Evolutionary conservation across 2,329 filamentous ascomycete species (phyloP), one percentile per base, ranked within the genome.

Genomic region (Cladophialophora immunda): DNA sequence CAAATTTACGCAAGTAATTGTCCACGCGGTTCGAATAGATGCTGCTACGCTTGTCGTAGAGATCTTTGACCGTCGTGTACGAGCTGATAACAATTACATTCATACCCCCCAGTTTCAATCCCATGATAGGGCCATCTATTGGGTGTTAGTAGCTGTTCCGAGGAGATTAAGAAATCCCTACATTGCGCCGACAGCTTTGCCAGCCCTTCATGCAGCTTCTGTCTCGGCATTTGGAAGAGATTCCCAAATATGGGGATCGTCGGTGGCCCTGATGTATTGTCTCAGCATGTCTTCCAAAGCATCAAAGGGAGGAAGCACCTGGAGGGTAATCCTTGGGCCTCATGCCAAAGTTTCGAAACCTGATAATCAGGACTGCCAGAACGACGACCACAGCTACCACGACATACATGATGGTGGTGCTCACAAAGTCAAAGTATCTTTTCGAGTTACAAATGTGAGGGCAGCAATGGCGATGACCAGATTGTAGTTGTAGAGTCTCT

Each of bases 241-340:
- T 60, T 60, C 15, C 58, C 58, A 15, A 60, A 45, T 11, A 60
- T 19, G 9, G 58, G 58, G 22, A 36, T 25, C n/a, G 47, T 53
- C 47, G 47, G 22, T 22, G 47, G 47, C 47, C 47, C 47, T 53
- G n/a, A 53, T 1, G 19, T 7, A 53, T 53, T 25, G 19, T 53
- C 47, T 50, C 45, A 50, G 45, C 45, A 50, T 50, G 45, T 22
- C 45, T 15, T 50, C 45, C 11, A 50, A 50, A 50, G 45, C n/a
- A 22, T 50, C 27, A 57, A n/a, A 32, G 54, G 13, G 29, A 19
- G 54, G 54, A n/a, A 58, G 27, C 25, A 58, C 55, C 55, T 19
- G 55, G 30, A 19, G 55, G 55, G 30, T 60, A 60, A 50, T 60
- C 19, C 58, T 60, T 60, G 58, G 58, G 58, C 38, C 58, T 60